phyloP scores from a whole-genome alignment of 805 yeast species.

The Cyberlindnera amylophila region DNA sequence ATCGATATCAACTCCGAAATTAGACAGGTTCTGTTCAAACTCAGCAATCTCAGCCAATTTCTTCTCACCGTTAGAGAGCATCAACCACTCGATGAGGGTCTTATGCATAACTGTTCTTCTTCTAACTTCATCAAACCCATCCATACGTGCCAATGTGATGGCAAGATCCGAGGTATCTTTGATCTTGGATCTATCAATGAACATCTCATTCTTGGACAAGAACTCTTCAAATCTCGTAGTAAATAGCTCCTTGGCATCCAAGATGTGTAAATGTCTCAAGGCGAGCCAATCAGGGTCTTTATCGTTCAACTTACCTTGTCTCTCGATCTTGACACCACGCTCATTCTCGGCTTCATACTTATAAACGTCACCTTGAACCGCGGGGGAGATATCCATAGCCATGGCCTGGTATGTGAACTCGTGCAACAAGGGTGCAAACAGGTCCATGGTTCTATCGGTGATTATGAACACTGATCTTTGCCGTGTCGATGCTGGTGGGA shows the following conservation, averaged over 20 bases:
- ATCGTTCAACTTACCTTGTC: conserved; percentile 49
- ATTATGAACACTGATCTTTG: conserved; percentile 74
- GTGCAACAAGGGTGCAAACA: conserved; percentile 79
- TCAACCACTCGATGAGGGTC: conserved; percentile 60
- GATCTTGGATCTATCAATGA: conserved; percentile 64
- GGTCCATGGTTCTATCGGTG: conserved; percentile 80
- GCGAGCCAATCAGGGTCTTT: conserved; percentile 69
- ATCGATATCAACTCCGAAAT: conserved; percentile 66
- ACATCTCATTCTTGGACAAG: conserved; percentile 66
- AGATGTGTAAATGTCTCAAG: conserved; percentile 69
- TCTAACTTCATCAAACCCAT: conserved; percentile 66
- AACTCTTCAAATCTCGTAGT: conserved; percentile 58
- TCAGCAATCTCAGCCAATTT: conserved; percentile 72
- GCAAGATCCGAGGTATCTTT: conserved; percentile 67
- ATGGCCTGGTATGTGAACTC: conserved; percentile 90
- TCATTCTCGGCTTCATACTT: conserved; percentile 55
- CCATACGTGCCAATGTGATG: conserved; percentile 67
- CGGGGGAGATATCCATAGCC: conserved; percentile 66
- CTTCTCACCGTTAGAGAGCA: conserved; percentile 53
- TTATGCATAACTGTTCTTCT: conserved; percentile 57
- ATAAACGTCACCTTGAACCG: conserved; percentile 43
- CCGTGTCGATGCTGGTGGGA: conserved; percentile 54
- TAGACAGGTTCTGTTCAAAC: conserved; percentile 78
- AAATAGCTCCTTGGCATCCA: conserved; percentile 65
- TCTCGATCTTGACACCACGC: conserved; percentile 38